Percentiles rank a stretch among this genome's conserved stretches.
Conservation (phyloP, 345 rosid species). For the Rhodamnia argentea region DNA sequence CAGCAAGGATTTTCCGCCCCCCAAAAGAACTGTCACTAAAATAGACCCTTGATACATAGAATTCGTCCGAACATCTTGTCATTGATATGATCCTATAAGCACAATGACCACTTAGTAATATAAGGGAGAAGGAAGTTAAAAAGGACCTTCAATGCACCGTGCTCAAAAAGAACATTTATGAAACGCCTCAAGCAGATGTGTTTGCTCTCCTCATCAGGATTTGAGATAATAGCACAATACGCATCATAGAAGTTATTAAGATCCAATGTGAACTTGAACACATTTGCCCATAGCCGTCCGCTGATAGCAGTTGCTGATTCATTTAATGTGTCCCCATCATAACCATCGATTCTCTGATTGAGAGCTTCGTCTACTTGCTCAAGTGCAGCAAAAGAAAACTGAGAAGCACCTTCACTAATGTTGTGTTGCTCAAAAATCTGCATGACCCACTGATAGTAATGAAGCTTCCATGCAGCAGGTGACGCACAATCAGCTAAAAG, state of each 20-base stretch:
- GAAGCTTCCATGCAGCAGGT: conserved; percentile 80
- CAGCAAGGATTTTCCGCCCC: neutral
- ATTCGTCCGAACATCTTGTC: neutral
- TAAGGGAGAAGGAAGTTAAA: neutral
- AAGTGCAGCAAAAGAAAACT: conserved; percentile 94
- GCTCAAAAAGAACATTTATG: conserved; percentile 78
- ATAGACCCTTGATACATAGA: neutral
- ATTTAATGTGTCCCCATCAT: conserved; percentile 18
- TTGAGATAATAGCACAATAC: conserved; percentile 92
- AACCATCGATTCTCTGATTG: conserved; percentile 18
- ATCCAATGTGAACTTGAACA: conserved; percentile 89
- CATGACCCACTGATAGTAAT: conserved; percentile 98
- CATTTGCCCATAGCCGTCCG: conserved; percentile 94
- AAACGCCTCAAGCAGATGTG: conserved; percentile 90
- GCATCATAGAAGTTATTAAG: conserved; percentile 80
- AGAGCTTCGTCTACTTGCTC: conserved; percentile 96
- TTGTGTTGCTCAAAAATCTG: conserved; percentile 86
- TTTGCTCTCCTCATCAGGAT: conserved; percentile 97
- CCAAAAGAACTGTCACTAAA: neutral
- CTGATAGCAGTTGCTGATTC: conserved; percentile 46
- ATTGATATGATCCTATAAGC: neutral
- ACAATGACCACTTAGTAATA: neutral
- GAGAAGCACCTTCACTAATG: conserved; percentile 84
- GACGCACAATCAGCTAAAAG: conserved; percentile 35
- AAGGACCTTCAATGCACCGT: conserved; percentile 72